Evolutionary conservation across 768 basidiomycete genomes (phyloP), one percentile per base, ranked within the genome.

Genomic region (Lyophyllum shimeji): DNA sequence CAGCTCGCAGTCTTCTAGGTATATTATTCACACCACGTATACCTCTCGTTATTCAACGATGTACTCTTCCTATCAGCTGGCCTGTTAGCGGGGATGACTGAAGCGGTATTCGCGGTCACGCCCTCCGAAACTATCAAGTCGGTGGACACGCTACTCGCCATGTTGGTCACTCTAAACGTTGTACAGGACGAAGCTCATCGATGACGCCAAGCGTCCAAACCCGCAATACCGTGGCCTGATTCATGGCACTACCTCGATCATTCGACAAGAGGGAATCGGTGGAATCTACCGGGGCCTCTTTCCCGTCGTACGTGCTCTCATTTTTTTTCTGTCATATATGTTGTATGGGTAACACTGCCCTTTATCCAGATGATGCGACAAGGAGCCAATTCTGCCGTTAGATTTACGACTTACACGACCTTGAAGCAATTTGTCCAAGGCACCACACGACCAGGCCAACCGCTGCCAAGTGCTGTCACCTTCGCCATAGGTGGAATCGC

Each of bases 51-150:
- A 29, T 27, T 39, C 46, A 34, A 31, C 15, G 7, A 43, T 12
- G n/a, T 39, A 49, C 2, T 37, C 34, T 37, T 37, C 34, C 23
- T 5, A 34, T 8, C 63, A 85, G 90, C 90, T 56, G 90, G 90
- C 27, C 74, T 92, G 11, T 88, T 89, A 27, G 96, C 96, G 1
- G 96, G 96, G 3, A 84, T 94, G 85, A 88, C 78, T 65, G 96
- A 98, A 70, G 93, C 96, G 0, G 68, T 98, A 20, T 84, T 98
- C 53, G 96, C 96, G 1, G 96, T 99, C 2, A 98, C 96, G 0
- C 96, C 96, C 2, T 95, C 93, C 12, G 96, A 99, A 70, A 98
- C 96, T 0, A 97, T 98, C 78, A 99, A 99, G 96, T 95, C 46
- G 40, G 90, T 71, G 1, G 29, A 39, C 18, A 13, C 52, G 1